Evolutionary conservation across 2,329 filamentous ascomycete species (phyloP).

Genomic region (Neonectria faginata): DNA sequence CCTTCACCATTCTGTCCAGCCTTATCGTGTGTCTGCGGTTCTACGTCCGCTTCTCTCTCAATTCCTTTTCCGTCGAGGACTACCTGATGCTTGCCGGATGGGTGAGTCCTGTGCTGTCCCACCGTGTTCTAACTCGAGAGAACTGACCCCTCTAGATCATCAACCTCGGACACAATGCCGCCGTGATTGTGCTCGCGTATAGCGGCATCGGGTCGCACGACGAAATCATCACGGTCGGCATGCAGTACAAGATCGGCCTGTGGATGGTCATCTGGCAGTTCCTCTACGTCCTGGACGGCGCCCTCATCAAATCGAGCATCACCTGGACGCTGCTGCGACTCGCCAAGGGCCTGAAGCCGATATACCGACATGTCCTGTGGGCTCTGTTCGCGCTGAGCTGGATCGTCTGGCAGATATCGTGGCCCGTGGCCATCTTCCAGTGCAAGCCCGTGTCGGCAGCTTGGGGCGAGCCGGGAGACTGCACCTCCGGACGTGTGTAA

Average conservation of each 20-base stretch:
- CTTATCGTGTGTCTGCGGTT: slow-evolving; percentile 25
- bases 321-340: slow-evolving; percentile 34
- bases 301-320: slow-evolving; percentile 35
- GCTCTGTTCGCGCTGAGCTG: slow-evolving; percentile 30
- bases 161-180: slow-evolving; percentile 31
- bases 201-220: slow-evolving; percentile 31
- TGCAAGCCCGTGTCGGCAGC: slow-evolving; percentile 37
- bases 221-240: slow-evolving; percentile 32
- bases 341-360: slow-evolving; percentile 28
- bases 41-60: slow-evolving; percentile 8
- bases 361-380: slow-evolving; percentile 19
- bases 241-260: slow-evolving; percentile 35
- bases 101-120: slow-evolving; percentile 23
- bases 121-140: background rate
- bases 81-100: slow-evolving; percentile 32
- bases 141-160: slow-evolving; percentile 20
- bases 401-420: slow-evolving; percentile 35
- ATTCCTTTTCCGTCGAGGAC: slow-evolving; percentile 25
- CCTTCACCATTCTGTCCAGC: slow-evolving; percentile 28
- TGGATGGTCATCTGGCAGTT: slow-evolving; percentile 38
- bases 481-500: slow-evolving; percentile 19
- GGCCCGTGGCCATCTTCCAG: slow-evolving; percentile 38
- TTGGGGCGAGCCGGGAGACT: slow-evolving; percentile 33
- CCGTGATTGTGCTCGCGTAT: slow-evolving; percentile 25
- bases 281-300: slow-evolving; percentile 32